Conservation (phyloP, 2,329 filamentous ascomycete species). For the Clonostachys sp. region DNA sequence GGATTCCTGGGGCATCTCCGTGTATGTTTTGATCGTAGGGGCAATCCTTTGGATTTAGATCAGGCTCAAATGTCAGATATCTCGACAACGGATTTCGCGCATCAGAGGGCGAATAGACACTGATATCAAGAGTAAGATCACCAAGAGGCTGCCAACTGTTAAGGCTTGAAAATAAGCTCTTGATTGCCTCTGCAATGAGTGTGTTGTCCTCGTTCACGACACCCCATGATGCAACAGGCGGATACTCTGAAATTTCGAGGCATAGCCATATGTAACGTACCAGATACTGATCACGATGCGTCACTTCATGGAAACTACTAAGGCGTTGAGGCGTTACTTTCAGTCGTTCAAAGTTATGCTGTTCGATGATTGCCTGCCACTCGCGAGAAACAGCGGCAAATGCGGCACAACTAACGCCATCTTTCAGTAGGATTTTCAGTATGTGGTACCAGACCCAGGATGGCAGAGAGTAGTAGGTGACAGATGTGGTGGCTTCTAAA, state of each 20-base stretch:
- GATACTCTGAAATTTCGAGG: slow-evolving; percentile 10
- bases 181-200: neutral
- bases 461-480: too few species aligned
- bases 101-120: slow-evolving; percentile 28
- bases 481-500: too few species aligned
- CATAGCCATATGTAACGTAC: slow-evolving; percentile 13
- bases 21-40: neutral
- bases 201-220: neutral
- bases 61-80: slow-evolving; percentile 15
- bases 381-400: slow-evolving; percentile 20
- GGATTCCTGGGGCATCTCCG: neutral
- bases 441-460: too few species aligned
- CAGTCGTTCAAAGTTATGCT: slow-evolving; percentile 19
- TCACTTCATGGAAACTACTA: slow-evolving; percentile 15
- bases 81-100: slow-evolving; percentile 25
- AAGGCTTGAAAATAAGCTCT: slow-evolving; percentile 18
- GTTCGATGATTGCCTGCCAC: slow-evolving; percentile 20
- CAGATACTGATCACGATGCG: slow-evolving; percentile 16
- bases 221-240: slow-evolving; percentile 6
- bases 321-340: slow-evolving; percentile 18
- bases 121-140: slow-evolving; percentile 27
- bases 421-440: too few species aligned
- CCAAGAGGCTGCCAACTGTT: slow-evolving; percentile 22
- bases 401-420: neutral
- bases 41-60: neutral